Evolutionary conservation across 345 rosid genomes (phyloP).

Genomic region (Corchorus capsularis): DNA sequence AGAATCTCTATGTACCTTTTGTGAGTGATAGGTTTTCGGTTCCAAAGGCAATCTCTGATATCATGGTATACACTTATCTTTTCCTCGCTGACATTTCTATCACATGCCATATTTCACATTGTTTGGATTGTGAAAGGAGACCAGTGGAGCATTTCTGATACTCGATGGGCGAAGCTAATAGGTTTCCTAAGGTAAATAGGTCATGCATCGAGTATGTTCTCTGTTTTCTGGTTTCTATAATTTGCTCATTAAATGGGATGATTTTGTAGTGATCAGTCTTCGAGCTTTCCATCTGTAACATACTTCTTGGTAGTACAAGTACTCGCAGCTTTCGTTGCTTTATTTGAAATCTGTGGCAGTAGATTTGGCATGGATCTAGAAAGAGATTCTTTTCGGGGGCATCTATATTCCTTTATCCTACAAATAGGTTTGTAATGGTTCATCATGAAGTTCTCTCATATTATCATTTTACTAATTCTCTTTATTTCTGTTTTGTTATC

Average conservation of each 20-base stretch:
- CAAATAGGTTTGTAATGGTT: conserved; percentile 39
- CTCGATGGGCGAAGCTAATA: conserved; percentile 46
- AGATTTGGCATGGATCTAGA: conserved; percentile 23
- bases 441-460: neutral
- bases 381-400: conserved; percentile 28
- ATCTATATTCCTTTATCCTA: conserved; percentile 32
- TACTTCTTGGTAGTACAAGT: conserved; percentile 40
- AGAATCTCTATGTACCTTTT: conserved; percentile 10
- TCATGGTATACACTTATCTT: conserved; percentile 41
- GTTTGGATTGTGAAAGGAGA: conserved; percentile 43
- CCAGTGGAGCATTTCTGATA: conserved; percentile 42
- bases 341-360: conserved; percentile 31
- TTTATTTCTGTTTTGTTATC: neutral
- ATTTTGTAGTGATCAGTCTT: conserved; percentile 43
- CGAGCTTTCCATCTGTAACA: conserved; percentile 32
- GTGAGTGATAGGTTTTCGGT: conserved; percentile 32
- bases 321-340: conserved; percentile 34
- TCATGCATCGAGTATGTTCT: conserved; percentile 11
- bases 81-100: conserved; percentile 41
- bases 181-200: conserved; percentile 46
- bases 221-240: neutral
- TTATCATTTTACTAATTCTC: neutral
- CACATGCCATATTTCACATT: conserved; percentile 41
- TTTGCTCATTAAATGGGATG: neutral
- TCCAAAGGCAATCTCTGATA: conserved; percentile 36